Percentiles rank a stretch among this genome's conserved stretches.
Evolutionary conservation across 2,329 filamentous ascomycete genomes (phyloP).

Genomic region (Metarhizium album): DNA sequence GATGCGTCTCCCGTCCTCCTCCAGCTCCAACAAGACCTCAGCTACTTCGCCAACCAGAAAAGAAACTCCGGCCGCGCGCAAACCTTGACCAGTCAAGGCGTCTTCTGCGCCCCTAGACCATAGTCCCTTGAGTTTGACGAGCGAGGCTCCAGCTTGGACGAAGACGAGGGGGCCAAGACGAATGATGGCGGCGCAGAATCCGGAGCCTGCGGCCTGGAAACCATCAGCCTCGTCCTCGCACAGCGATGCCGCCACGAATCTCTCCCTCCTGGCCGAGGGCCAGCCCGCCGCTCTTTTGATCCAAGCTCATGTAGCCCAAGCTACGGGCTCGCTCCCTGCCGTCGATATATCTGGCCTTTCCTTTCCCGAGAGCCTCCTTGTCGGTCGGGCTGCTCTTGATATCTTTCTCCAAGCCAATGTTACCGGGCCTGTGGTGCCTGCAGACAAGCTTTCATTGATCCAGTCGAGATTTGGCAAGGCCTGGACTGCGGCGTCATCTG

Average conservation of each 20-base stretch:
- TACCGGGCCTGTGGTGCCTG: slow-evolving; percentile 66
- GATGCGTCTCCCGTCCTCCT: not conserved
- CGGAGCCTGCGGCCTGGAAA: slow-evolving; percentile 2
- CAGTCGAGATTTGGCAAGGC: slow-evolving; percentile 30
- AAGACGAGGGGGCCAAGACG: not conserved
- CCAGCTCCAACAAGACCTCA: not conserved
- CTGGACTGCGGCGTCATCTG: slow-evolving; percentile 14
- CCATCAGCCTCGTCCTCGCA: slow-evolving; percentile 6
- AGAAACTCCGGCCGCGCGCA: not conserved
- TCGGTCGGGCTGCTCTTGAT: slow-evolving; percentile 41
- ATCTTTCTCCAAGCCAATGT: slow-evolving; percentile 80
- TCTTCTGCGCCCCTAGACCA: not conserved
- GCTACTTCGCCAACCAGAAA: not conserved
- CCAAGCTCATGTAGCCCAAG: slow-evolving; percentile 1
- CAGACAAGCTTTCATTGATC: slow-evolving; percentile 15
- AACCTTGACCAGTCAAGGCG: not conserved
- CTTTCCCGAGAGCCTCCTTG: slow-evolving; percentile 13
- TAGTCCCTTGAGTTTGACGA: not conserved
- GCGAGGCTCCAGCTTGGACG: not conserved
- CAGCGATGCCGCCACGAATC: slow-evolving; percentile 4
- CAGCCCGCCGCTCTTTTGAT: slow-evolving; percentile 7
- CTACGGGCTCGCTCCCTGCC: slow-evolving; percentile 1
- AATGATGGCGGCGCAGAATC: not conserved
- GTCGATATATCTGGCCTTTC: slow-evolving; percentile 2
- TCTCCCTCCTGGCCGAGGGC: slow-evolving; percentile 8